A percentile compares a stretch with the other conserved stretches of the same genome.
These are phyloP conservation scores for Erysimum cheiranthoides DNA, from an alignment of 345 rosid species.

Conservation along the genomic window DNA sequence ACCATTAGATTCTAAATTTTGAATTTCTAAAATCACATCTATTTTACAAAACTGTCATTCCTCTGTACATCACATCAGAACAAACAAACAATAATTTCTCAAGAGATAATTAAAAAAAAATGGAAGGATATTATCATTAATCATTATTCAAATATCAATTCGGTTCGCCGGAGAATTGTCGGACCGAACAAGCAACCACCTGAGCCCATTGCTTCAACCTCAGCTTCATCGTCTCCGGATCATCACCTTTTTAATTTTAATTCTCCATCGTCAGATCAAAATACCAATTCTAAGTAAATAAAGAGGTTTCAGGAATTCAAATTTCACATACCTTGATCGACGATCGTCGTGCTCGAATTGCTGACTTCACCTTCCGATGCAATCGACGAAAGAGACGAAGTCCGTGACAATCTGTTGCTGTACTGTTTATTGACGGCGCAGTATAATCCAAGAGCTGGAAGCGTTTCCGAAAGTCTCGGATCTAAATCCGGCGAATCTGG, in stretches of 20 bases:
- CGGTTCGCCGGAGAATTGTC: constrained; percentile 59
- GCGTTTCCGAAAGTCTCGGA: constrained; percentile 63
- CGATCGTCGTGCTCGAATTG: constrained; percentile 49
- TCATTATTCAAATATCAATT: constrained; percentile 26
- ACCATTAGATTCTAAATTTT: constrained; percentile 23
- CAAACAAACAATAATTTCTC: constrained; percentile 26
- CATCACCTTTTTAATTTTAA: constrained; percentile 56
- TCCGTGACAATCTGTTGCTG: constrained; percentile 56
- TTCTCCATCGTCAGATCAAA: constrained; percentile 20
- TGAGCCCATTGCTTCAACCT: constrained; percentile 90
- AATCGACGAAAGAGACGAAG: constrained; percentile 65
- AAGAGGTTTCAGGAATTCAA: background rate
- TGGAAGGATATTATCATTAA: background rate
- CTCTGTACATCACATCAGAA: constrained; percentile 34
- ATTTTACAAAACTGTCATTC: constrained; percentile 39
- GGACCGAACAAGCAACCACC: constrained; percentile 82
- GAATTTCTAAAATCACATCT: constrained; percentile 33
- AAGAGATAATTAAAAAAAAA: background rate
- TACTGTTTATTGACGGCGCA: constrained; percentile 78
- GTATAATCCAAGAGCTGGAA: constrained; percentile 81
- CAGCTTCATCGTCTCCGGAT: constrained; percentile 70
- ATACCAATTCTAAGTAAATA: background rate
- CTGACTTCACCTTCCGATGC: constrained; percentile 53
- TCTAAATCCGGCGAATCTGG: constrained; percentile 69
- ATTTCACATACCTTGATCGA: constrained; percentile 60